Evolutionary conservation across 2,329 filamentous ascomycete species (phyloP).

Genomic region (Cytospora leucostoma): DNA sequence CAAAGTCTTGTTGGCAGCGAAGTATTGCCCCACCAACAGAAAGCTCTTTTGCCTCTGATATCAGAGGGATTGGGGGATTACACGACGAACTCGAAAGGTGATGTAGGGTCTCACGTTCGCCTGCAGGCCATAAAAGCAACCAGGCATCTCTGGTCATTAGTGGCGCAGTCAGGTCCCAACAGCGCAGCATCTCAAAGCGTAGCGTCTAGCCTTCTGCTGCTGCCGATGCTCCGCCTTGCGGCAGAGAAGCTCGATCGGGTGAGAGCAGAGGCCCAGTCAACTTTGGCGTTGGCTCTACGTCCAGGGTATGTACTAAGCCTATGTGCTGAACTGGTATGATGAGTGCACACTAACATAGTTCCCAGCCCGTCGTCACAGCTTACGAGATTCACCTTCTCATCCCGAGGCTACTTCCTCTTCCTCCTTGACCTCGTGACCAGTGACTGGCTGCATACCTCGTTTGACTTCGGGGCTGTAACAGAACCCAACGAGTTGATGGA

Average conservation of each 20-base stretch:
- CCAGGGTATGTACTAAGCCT: constrained; percentile 43
- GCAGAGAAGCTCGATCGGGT: constrained; percentile 91
- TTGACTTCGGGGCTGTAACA: constrained; percentile 39
- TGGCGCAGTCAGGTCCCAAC: constrained; percentile 23
- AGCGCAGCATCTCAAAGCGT: constrained; percentile 30
- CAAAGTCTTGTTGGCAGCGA: constrained; percentile 53
- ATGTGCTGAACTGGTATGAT: no score
- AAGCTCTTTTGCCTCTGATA: constrained; percentile 49
- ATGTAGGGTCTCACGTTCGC: constrained; percentile 84
- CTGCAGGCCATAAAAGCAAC: constrained; percentile 79
- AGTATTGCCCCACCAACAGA: constrained; percentile 44
- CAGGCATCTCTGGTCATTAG: constrained; percentile 57
- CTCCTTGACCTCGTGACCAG: constrained; percentile 51
- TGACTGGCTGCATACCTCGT: constrained; percentile 40
- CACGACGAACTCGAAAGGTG: constrained; percentile 83
- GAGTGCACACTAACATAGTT: constrained; percentile 11
- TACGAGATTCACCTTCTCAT: constrained; percentile 53
- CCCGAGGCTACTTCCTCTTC: constrained; percentile 57
- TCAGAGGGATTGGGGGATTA: constrained; percentile 78
- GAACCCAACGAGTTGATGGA: constrained; percentile 46
- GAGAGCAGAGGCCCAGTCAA: constrained; percentile 64
- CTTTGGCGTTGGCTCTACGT: constrained; percentile 48
- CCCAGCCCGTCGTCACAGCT: constrained; percentile 42
- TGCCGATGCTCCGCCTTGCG: constrained; percentile 65
- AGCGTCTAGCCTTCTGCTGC: constrained; percentile 48